Base-by-base conservation (phyloP, 345 rosid species). In the Syzygium grande region DNA sequence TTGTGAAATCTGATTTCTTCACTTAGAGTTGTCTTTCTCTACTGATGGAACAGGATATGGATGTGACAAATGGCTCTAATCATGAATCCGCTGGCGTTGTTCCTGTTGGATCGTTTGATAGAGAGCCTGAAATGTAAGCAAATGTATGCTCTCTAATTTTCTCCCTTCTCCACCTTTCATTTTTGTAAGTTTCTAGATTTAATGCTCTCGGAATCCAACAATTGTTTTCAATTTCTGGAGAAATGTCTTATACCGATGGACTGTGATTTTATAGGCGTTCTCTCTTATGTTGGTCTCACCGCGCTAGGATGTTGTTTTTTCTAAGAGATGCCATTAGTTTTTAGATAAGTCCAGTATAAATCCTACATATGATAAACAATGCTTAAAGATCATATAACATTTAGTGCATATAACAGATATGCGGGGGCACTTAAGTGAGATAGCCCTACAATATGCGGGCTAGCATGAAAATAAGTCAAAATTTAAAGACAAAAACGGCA, bases 91-190 rank as follows among this genome's bases (percentile, higher is more conserved):
- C 89, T 84, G 87, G 94, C 22, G 88, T 91, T 89, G 94, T 93
- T 89, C 97, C 95, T 51, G 90, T 88, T 89, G 96, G 95, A 90
- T 90, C 95, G 34, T 96, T 93, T 89, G 90, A 91, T 89, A 87
- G 93, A 87, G 94, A 93, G 91, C 89, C 94, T 87, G 94, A 93
- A 87, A 97, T 93, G 88, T 94, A 92, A 95, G 88, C 85, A 68
- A 89, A 94, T 34, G 80, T 34, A 95, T 94, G 86, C 85, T 52
- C 84, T 84, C 53, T 83, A 46, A 63, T 49, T 84, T 68, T 84
- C 54, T 84, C 52, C 55, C 41, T 46, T 46, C 29, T 52, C 63
- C 52, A 58, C 27, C 54, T 41, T 56, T 55, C 19, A n/a, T 38
- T 34, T 85, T 25, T 43, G 25, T 68, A 68, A 68, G 43, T 9